phyloP scores from a whole-genome alignment of 2,329 filamentous ascomycete genomes.

The Rugonectria rugulosa region DNA sequence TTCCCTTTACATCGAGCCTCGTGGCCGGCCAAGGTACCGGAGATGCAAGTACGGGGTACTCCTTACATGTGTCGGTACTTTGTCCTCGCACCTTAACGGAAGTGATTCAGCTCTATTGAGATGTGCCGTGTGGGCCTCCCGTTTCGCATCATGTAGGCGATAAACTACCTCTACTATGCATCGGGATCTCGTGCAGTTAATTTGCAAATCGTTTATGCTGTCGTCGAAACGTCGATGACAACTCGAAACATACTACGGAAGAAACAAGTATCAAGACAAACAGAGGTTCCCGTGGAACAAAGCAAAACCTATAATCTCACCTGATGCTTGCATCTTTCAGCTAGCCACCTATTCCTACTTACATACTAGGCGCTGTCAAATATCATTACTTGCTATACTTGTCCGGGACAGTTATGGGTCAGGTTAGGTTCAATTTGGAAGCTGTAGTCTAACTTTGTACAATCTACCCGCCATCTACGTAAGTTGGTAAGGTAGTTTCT shows the following conservation, averaged over 20 bases:
- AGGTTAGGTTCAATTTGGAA: too few species aligned
- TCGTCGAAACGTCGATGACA: neutral
- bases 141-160: constrained; percentile 9
- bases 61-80: too few species aligned
- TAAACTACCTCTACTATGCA: constrained; percentile 8
- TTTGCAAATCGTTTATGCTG: neutral
- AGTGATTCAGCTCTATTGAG: neutral
- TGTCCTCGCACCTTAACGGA: too few species aligned
- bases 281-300: neutral
- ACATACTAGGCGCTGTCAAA: neutral
- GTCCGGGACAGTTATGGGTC: too few species aligned
- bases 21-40: too few species aligned
- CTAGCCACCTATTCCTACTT: neutral
- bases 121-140: neutral
- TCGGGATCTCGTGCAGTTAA: neutral
- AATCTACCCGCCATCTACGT: too few species aligned
- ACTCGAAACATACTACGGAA: neutral
- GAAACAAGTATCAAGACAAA: neutral
- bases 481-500: too few species aligned
- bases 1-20: too few species aligned
- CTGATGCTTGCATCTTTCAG: constrained; percentile 7
- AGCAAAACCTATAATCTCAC: neutral
- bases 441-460: too few species aligned
- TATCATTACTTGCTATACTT: too few species aligned
- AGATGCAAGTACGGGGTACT: too few species aligned